Percentiles rank a stretch among this genome's conserved stretches.
Evolutionary conservation across 2,329 filamentous ascomycete genomes (phyloP).

Genomic region (Lachnellula willkommii): DNA sequence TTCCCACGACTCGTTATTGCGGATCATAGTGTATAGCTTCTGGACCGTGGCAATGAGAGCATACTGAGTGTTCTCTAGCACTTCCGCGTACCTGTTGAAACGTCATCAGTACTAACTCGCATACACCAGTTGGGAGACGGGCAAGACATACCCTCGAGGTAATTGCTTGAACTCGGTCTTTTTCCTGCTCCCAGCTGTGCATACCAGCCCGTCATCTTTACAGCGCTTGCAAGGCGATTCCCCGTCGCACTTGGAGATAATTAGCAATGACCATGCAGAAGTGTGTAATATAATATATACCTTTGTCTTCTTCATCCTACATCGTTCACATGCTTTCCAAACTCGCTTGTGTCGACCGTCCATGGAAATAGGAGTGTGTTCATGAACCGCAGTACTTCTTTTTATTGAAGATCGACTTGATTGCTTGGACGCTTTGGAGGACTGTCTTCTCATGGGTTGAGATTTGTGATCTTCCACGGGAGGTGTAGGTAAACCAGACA

Average conservation of each 20-base stretch:
- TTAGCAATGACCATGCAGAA: slow-evolving; percentile 4
- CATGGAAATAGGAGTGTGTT: slow-evolving; percentile 37
- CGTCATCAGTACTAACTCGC: neutral
- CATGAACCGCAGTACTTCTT: slow-evolving; percentile 15
- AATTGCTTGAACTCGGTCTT: slow-evolving; percentile 66
- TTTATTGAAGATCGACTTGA: slow-evolving; percentile 19
- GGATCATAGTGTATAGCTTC: slow-evolving; percentile 61
- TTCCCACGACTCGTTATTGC: slow-evolving; percentile 53
- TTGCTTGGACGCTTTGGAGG: slow-evolving; percentile 20
- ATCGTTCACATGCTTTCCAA: slow-evolving; percentile 63
- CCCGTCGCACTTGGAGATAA: slow-evolving; percentile 50
- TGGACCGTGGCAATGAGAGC: slow-evolving; percentile 59
- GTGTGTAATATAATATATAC: slow-evolving; percentile 31
- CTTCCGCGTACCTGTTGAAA: slow-evolving; percentile 52
- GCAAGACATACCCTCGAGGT: slow-evolving; percentile 49
- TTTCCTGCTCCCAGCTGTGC: slow-evolving; percentile 57
- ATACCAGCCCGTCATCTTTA: slow-evolving; percentile 60
- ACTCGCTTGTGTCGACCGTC: slow-evolving; percentile 59
- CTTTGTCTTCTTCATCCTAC: slow-evolving; percentile 67
- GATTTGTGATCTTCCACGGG: slow-evolving; percentile 19
- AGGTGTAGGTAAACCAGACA: slow-evolving; percentile 18
- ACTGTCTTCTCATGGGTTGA: slow-evolving; percentile 12
- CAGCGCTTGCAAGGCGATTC: slow-evolving; percentile 63
- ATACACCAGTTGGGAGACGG: neutral
- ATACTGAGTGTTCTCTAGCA: slow-evolving; percentile 60